A percentile compares a stretch with the other conserved stretches of the same genome.
These are phyloP conservation scores for Tinospora cordifolia DNA, from an alignment of 164 flowering plant genomes.

Conservation along the genomic window DNA sequence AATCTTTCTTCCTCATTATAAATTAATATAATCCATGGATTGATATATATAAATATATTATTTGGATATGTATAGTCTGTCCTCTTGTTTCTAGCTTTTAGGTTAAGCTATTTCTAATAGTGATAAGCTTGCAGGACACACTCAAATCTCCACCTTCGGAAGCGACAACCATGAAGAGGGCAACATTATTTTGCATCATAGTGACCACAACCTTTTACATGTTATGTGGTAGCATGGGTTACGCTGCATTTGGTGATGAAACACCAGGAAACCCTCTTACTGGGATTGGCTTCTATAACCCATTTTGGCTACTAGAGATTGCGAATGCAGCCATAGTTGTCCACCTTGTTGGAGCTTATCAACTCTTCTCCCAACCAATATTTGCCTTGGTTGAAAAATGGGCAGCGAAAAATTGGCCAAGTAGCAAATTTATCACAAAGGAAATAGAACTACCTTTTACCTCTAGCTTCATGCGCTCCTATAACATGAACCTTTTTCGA, in stretches of 20 bases:
- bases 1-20: not conserved
- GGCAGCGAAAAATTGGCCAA: slow-evolving; percentile 34
- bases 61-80: no score
- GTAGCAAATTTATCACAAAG: slow-evolving; percentile 33
- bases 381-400: slow-evolving; percentile 56
- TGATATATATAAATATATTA: not conserved
- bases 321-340: slow-evolving; percentile 53
- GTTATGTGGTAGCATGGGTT: slow-evolving; percentile 65
- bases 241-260: slow-evolving; percentile 56
- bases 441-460: slow-evolving; percentile 25
- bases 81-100: no score
- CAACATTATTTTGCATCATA: slow-evolving; percentile 28
- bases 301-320: slow-evolving; percentile 60
- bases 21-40: no score
- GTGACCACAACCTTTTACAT: slow-evolving; percentile 53
- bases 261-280: slow-evolving; percentile 54
- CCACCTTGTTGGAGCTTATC: slow-evolving; percentile 67
- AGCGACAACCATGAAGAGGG: slow-evolving; percentile 53
- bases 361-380: slow-evolving; percentile 51
- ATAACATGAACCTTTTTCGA: no score
- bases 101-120: not conserved
- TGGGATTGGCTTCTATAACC: slow-evolving; percentile 68
- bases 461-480: no score
- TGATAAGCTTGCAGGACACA: slow-evolving; percentile 35
- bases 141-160: slow-evolving; percentile 53